Evolutionary conservation across 2,329 filamentous ascomycete species (phyloP), one percentile per base, ranked within the genome.

Genomic region (Verticillium tricorpus): DNA sequence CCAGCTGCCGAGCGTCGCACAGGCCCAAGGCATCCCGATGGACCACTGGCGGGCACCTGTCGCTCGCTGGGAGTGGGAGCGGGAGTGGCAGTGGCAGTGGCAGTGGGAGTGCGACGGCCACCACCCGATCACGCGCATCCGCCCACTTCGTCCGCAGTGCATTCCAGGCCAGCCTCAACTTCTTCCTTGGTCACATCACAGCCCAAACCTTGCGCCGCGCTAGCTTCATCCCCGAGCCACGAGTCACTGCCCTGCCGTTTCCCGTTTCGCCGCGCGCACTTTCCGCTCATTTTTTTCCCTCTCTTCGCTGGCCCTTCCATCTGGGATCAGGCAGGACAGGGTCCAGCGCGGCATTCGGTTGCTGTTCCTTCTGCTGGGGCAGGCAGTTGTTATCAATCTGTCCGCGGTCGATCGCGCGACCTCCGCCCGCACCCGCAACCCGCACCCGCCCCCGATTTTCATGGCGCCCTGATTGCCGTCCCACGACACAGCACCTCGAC

Each of bases 371-470:
- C 45, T 14, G 19, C n/a, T 52, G 45, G 28, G 28, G 28, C 28
- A 28, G 28, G 45, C 19, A 52, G 45, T 52, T 19, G 28, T 56
- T 35, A 57, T 57, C 55, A 14, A 22, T 35, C 55, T 35, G n/a
- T 57, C 55, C 60, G 40, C 62, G 62, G 63, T 60, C 62, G 64
- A 65, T 65, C 62, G 64, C 64, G 62, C 64, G 63, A 65, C 62
- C 62, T 37, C 32, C 32, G 55, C 31, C 55, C 31, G 55, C 28
- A 22, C 6, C 39, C 39, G 39, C 39, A 45, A n/a, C 39, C 60
- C 54, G 60, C 60, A 56, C 28, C 58, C 64, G 62, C 64, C 64
- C 60, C 63, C 58, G 62, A 62, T 65, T 64, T 65, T 65, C 62
- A 65, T 65, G 64, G 62, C 64, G 62, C 60, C 54, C 54, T 65